Evolutionary conservation across 192 early-diverging fungal genomes (phyloP), one percentile per base, ranked within the genome.

Genomic region (Spinellus fusiger): DNA sequence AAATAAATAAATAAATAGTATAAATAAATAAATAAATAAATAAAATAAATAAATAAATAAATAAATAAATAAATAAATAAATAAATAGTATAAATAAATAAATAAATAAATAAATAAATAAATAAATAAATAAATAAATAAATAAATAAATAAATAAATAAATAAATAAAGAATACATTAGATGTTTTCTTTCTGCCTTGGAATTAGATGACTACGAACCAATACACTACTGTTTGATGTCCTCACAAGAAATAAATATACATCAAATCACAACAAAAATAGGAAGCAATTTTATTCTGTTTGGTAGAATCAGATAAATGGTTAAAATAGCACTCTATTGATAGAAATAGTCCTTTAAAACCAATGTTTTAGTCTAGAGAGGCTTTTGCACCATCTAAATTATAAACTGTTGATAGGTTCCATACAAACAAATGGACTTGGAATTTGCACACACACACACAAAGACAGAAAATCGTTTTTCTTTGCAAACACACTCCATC

Each of bases 111-210:
- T 7, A 25, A 50, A 50, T 50, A 50, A 26, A 50, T 26, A 50
- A 50, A 26, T 26, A 10, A 15, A 49, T 9, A 47, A 50, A 50
- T 20, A 50, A 50, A 50, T 50, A 20, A 50, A 50, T 8, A 50
- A 50, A 50, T 22, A 20, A 47, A 47, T 20, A 47, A 47, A 22
- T 47, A 47, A 47, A 47, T 47, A 47, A 47, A 38, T 38, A 38
- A 47, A 47, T 47, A 47, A 47, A 47, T 20, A 47, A 16, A 20
- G 46, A 47, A 20, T 22, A 20, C 46, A 16, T 20, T 47, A 20
- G 46, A 22, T 20, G 38, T 40, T 47, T 47, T 47, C 22, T 47
- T 47, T 47, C 22, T 47, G n/a, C n/a, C n/a, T n/a, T n/a, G n/a
- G n/a, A n/a, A n/a, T n/a, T n/a, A n/a, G n/a, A n/a, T n/a, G n/a